Evolutionary conservation across 2,329 filamentous ascomycete species (phyloP), one percentile per base, ranked within the genome.

Genomic region (Xylogone sp.): DNA sequence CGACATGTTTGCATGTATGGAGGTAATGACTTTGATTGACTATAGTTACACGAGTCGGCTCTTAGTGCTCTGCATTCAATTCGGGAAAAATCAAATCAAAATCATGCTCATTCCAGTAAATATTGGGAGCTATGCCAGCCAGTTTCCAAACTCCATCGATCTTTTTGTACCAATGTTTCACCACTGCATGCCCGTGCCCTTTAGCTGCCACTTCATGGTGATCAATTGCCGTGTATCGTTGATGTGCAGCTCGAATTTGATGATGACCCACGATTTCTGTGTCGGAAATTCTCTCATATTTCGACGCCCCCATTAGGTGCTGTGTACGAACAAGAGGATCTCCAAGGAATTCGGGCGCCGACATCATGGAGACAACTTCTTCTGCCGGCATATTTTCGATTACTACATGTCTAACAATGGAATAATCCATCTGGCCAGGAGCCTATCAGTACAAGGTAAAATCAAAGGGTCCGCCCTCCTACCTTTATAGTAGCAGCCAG

Each of bases 381-480:
- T 80, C 75, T 0, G 79, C 77, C 1, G 79, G 74, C 79, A 85
- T 83, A 46, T 75, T 74, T 51, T 79, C 75, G 80, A 80, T 84
- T 50, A 79, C 65, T 65, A 80, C 79, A 65, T 80, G 73, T 46
- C 82, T 75, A 68, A 84, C 81, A 45, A 78, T 77, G 48, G 78
- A 79, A 76, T 90, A 90, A 74, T 90, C 87, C 61, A 90, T 78
- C 76, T 86, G 66, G 18, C n/a, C n/a, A n/a, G n/a, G n/a, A n/a
- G n/a, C n/a, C n/a, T n/a, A 47, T 55, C 49, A 54, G 51, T 21
- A 45, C 42, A 16, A 21, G 43, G 51, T 21, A 55, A 49, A 18
- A 27, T 39, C 21, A 16, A 43, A 21, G 42, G n/a, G n/a, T n/a
- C n/a, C n/a, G n/a, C n/a, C n/a, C n/a, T n/a, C 71, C 48, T 64